Conservation (phyloP, 768 basidiomycete genomes). For the Mycena vitilis region DNA sequence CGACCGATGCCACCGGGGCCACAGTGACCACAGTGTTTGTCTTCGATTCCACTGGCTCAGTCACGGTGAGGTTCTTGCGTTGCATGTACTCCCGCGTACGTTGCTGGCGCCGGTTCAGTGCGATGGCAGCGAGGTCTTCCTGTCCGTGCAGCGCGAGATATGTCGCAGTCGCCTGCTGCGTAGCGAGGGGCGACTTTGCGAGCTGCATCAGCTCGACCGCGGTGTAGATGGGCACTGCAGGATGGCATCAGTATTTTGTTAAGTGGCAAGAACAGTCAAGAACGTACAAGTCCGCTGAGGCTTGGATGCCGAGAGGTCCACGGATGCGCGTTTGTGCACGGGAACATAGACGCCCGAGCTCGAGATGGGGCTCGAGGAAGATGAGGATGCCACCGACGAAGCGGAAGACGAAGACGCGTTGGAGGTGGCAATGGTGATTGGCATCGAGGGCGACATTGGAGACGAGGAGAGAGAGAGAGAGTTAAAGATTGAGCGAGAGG, state of each 20-base stretch:
- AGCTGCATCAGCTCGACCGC: conserved; percentile 17
- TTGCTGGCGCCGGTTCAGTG: conserved; percentile 14
- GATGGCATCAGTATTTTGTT: not conserved
- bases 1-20: not conserved
- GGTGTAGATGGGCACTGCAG: conserved; percentile 28
- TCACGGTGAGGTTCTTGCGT: not conserved
- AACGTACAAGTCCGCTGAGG: conserved; percentile 21
- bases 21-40: conserved; percentile 3
- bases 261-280: not conserved
- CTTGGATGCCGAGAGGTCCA: not conserved
- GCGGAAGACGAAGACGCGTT: conserved; percentile 9
- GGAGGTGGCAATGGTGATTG: conserved; percentile 14
- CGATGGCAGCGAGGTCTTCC: conserved; percentile 14
- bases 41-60: not conserved
- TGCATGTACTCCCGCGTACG: conserved; percentile 28
- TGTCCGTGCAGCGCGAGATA: conserved; percentile 9
- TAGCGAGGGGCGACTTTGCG: conserved; percentile 26
- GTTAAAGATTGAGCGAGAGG: not conserved
- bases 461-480: not conserved
- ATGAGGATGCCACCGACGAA: conserved; percentile 10
- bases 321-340: conserved; percentile 26
- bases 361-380: conserved; percentile 1
- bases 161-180: not conserved
- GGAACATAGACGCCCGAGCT: conserved; percentile 25
- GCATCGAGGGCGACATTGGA: conserved; percentile 29